Conservation (phyloP, 2,329 filamentous ascomycete species). For the Trichoderma harzianum region DNA sequence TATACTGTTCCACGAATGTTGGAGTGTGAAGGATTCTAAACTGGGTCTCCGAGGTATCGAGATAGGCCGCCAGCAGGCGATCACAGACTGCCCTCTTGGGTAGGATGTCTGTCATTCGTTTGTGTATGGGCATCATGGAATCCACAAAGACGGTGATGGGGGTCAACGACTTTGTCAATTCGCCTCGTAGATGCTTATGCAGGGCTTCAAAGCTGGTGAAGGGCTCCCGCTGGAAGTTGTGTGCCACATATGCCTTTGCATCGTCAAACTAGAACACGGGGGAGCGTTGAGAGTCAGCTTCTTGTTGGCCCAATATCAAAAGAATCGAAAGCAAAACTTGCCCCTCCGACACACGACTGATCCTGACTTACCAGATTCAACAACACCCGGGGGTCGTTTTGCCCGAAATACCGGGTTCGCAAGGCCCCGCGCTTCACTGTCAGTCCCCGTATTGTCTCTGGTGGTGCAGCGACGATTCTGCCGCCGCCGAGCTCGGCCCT, state of each 20-base stretch:
- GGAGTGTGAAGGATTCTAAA: slow-evolving; percentile 53
- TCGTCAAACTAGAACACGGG: slow-evolving; percentile 46
- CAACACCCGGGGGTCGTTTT: slow-evolving; percentile 51
- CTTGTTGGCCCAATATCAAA: slow-evolving; percentile 11
- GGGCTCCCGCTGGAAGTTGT: slow-evolving; percentile 40
- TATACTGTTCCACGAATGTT: slow-evolving; percentile 49
- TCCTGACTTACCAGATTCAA: slow-evolving; percentile 47
- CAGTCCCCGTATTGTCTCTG: slow-evolving; percentile 48
- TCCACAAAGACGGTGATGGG: slow-evolving; percentile 57
- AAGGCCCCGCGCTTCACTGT: slow-evolving; percentile 46
- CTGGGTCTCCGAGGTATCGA: slow-evolving; percentile 49
- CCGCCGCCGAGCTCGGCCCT: slow-evolving; percentile 35
- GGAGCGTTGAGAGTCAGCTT: background rate
- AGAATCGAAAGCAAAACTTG: background rate
- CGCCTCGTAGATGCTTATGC: slow-evolving; percentile 46
- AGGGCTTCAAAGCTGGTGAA: slow-evolving; percentile 46
- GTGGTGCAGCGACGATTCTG: slow-evolving; percentile 35
- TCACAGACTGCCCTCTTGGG: slow-evolving; percentile 51
- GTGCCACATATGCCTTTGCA: slow-evolving; percentile 46
- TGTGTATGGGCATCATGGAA: slow-evolving; percentile 55
- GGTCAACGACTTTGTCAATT: slow-evolving; percentile 44
- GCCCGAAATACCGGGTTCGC: slow-evolving; percentile 51
- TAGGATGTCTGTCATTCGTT: slow-evolving; percentile 56
- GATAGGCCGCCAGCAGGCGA: slow-evolving; percentile 47
- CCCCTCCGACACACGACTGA: background rate